Conservation (phyloP, 805 yeast species). For the Grigorovia yakushimaensis region DNA sequence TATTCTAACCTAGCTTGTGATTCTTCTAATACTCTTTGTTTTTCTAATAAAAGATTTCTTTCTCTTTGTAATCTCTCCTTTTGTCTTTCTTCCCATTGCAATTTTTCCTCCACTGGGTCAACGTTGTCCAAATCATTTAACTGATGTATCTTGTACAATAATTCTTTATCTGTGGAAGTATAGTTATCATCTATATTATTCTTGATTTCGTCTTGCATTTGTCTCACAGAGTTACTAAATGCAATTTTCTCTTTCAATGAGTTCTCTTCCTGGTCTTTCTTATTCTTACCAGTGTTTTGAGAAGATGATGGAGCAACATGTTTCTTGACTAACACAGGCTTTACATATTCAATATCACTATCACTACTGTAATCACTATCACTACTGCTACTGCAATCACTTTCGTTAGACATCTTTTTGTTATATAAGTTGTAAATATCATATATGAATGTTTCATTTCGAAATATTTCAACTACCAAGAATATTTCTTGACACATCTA, state of each 20-base stretch:
- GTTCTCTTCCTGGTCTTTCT: no score
- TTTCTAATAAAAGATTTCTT: constrained; percentile 15
- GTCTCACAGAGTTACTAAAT: neutral
- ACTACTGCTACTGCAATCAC: constrained; percentile 4
- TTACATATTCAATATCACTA: constrained; percentile 16
- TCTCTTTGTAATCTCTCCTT: constrained; percentile 11
- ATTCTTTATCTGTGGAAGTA: constrained; percentile 18
- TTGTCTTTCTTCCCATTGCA: constrained; percentile 19
- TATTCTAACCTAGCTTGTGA: neutral
- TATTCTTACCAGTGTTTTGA: no score
- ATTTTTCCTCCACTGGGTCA: constrained; percentile 17
- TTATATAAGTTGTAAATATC: neutral
- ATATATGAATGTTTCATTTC: neutral
- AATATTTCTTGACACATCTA: constrained; percentile 42
- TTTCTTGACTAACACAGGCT: constrained; percentile 21
- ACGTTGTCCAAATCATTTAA: constrained; percentile 22
- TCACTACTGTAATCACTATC: constrained; percentile 6
- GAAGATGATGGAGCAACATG: neutral
- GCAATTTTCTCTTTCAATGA: constrained; percentile 4
- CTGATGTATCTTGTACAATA: constrained; percentile 13
- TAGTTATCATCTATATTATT: constrained; percentile 11
- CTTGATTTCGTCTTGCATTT: constrained; percentile 4
- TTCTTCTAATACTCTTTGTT: constrained; percentile 22
- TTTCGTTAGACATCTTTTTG: neutral
- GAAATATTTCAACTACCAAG: constrained; percentile 20